Evolutionary conservation across 1,139 yeast genomes (phyloP).

Genomic region (Suhomyces panamericanus): DNA sequence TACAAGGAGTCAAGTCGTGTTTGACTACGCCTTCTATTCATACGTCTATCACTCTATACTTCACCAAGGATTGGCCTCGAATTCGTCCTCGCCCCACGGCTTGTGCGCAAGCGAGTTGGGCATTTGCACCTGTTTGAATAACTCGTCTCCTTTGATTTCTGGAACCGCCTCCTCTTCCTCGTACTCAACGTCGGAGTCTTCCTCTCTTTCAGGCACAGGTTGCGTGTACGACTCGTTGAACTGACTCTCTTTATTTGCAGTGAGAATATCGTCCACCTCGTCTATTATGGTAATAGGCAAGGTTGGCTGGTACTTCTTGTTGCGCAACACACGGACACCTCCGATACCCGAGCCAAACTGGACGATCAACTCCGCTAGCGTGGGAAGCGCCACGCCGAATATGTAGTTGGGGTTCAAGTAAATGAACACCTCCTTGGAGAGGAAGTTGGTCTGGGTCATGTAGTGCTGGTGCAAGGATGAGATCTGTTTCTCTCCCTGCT

Average conservation of each 20-base stretch:
- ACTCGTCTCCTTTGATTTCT: conserved; percentile 44
- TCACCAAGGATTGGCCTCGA: conserved; percentile 51
- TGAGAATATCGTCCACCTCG: conserved; percentile 57
- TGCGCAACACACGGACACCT: conserved; percentile 46
- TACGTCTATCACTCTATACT: background rate
- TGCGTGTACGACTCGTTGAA: conserved; percentile 40
- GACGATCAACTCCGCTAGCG: conserved; percentile 56
- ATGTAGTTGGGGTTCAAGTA: conserved; percentile 51
- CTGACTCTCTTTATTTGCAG: conserved; percentile 31
- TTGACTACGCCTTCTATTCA: no score
- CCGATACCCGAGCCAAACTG: conserved; percentile 65
- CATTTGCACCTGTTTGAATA: conserved; percentile 50
- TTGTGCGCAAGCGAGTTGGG: conserved; percentile 56
- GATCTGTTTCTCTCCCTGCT: conserved; percentile 43
- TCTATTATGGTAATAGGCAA: conserved; percentile 62
- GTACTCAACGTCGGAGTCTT: conserved; percentile 4
- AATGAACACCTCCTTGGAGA: conserved; percentile 43
- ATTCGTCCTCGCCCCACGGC: conserved; percentile 45
- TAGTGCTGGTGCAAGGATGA: conserved; percentile 36
- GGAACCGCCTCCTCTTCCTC: background rate
- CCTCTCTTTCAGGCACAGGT: conserved; percentile 25
- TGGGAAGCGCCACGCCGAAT: conserved; percentile 58
- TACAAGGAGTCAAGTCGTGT: no score
- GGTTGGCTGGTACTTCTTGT: conserved; percentile 59
- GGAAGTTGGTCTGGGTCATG: conserved; percentile 44